These are phyloP conservation scores for Silene vulgaris DNA, from an alignment of 179 eudicot species.

Conservation along the genomic window DNA sequence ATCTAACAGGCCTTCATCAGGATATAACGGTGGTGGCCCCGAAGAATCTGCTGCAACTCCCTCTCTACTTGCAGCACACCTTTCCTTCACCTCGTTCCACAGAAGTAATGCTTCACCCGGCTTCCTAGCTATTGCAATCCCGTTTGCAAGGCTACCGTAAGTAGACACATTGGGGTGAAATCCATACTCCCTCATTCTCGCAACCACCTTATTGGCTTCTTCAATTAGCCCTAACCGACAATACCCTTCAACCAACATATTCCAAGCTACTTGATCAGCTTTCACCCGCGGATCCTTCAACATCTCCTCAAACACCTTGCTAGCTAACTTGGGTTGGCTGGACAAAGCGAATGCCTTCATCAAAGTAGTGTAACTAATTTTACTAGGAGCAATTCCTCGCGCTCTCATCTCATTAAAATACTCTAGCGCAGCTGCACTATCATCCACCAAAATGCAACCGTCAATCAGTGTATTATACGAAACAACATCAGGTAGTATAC, in stretches of 20 bases:
- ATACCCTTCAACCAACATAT: slow-evolving; percentile 85
- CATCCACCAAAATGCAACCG: slow-evolving; percentile 83
- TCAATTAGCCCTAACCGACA: slow-evolving; percentile 69
- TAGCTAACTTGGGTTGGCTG: slow-evolving; percentile 80
- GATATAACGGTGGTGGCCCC: slow-evolving; percentile 45
- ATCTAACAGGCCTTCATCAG: slow-evolving; percentile 82
- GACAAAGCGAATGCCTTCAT: slow-evolving; percentile 93
- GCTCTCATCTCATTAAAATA: slow-evolving; percentile 93
- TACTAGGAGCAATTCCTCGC: slow-evolving; percentile 79
- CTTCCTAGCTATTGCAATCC: slow-evolving; percentile 78
- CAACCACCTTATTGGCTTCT: slow-evolving; percentile 62
- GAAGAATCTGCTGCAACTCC: slow-evolving; percentile 35
- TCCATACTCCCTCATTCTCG: slow-evolving; percentile 68
- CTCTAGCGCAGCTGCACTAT: slow-evolving; percentile 69
- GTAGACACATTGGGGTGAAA: slow-evolving; percentile 75
- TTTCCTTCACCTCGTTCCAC: slow-evolving; percentile 91
- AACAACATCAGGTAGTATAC: slow-evolving; percentile 78
- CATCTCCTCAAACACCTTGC: slow-evolving; percentile 90
- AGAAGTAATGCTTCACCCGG: slow-evolving; percentile 90
- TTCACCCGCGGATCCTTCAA: slow-evolving; percentile 79
- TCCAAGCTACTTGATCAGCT: slow-evolving; percentile 89
- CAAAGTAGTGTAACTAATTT: slow-evolving; percentile 90
- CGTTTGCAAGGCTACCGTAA: slow-evolving; percentile 88
- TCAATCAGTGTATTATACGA: slow-evolving; percentile 87
- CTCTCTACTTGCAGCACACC: slow-evolving; percentile 42